Conservation (phyloP, 2,329 filamentous ascomycete genomes). For the Fusarium verrucosum region DNA sequence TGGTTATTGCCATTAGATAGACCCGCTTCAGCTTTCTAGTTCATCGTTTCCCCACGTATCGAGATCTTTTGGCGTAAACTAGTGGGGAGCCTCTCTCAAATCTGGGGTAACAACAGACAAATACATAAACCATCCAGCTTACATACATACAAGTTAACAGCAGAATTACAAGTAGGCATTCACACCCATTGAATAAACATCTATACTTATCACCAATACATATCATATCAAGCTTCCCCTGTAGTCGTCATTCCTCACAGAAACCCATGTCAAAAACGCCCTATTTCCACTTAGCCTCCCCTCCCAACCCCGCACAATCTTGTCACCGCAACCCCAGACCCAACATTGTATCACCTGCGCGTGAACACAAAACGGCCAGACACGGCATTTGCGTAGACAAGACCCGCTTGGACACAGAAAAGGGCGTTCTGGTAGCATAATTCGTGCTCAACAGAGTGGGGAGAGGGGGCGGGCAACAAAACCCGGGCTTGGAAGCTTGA, state of each 20-base stretch:
- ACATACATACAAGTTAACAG: neutral
- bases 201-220: neutral
- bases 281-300: conserved; percentile 31
- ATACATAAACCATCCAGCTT: neutral
- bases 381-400: conserved; percentile 19
- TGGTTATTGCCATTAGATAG: neutral
- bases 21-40: conserved; percentile 24
- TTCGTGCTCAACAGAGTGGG: neutral
- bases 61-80: conserved; percentile 21
- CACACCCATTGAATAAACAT: accelerated
- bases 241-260: neutral
- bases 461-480: conserved; percentile 17
- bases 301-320: conserved; percentile 29
- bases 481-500: conserved; percentile 23
- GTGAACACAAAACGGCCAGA: conserved; percentile 31
- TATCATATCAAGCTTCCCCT: neutral
- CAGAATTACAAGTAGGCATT: neutral
- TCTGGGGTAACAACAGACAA: conserved; percentile 10
- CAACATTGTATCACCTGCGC: conserved; percentile 2
- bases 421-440: conserved; percentile 17
- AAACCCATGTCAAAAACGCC: conserved; percentile 38
- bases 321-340: conserved; percentile 12
- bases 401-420: conserved; percentile 29
- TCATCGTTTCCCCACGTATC: conserved; percentile 20
- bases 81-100: conserved; percentile 15